Base-by-base conservation (phyloP, 306 rosid species). In the Sesbania bispinosa region DNA sequence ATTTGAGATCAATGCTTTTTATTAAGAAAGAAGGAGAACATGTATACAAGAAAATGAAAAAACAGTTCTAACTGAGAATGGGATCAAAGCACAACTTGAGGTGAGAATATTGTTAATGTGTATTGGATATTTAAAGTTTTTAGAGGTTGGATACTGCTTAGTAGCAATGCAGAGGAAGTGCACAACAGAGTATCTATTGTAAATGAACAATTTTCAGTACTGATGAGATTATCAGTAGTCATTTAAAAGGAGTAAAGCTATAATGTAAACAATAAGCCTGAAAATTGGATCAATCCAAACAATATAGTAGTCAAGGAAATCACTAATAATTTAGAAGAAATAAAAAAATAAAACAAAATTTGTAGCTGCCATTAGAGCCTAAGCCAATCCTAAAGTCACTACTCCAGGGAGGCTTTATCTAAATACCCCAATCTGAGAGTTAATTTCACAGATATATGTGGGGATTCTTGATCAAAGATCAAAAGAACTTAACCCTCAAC, bases 401-500 rank as follows among this genome's bases (percentile, higher is more conserved):
- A n/a, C n/a, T n/a, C n/a, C n/a, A n/a, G n/a, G n/a, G n/a, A n/a
- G n/a, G n/a, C n/a, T n/a, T n/a, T n/a, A n/a, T n/a, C n/a, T n/a
- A n/a, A n/a, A n/a, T n/a, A n/a, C n/a, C n/a, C n/a, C n/a, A n/a
- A n/a, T n/a, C n/a, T n/a, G n/a, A n/a, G n/a, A n/a, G n/a, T n/a
- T n/a, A n/a, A n/a, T n/a, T n/a, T n/a, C n/a, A n/a, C n/a, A n/a
- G n/a, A n/a, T n/a, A n/a, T n/a, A n/a, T n/a, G n/a, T n/a, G n/a
- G n/a, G n/a, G n/a, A n/a, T n/a, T n/a, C n/a, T n/a, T n/a, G n/a
- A n/a, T n/a, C n/a, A n/a, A n/a, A n/a, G n/a, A n/a, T n/a, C n/a
- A n/a, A n/a, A n/a, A n/a, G n/a, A n/a, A n/a, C n/a, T 27, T 27
- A 62, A 60, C 48, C 71, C 70, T 82, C 83, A 46, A 70, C 77